Percentiles rank a stretch among this genome's conserved stretches.
Conservation (phyloP, 1,139 yeast genomes). For the Taphrina deformans region DNA sequence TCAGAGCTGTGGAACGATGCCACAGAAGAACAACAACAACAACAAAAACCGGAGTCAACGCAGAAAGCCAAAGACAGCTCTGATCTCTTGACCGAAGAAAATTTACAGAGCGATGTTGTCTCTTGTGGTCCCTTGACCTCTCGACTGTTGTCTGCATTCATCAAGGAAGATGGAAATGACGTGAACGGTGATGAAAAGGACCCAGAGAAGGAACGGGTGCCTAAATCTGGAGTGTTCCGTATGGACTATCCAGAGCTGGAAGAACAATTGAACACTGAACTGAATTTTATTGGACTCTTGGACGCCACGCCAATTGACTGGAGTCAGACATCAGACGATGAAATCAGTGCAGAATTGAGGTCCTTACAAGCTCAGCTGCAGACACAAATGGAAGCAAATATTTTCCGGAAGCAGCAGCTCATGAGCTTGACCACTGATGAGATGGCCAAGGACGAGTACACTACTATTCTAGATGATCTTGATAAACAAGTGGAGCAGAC, state of each 20-base stretch:
- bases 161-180: constrained; percentile 51
- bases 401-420: constrained; percentile 63
- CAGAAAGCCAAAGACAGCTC: constrained; percentile 52
- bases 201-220: constrained; percentile 40
- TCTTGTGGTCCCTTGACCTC: constrained; percentile 93
- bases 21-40: constrained; percentile 48
- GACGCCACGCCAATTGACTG: constrained; percentile 55
- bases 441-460: constrained; percentile 92
- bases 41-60: not conserved
- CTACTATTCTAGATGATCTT: constrained; percentile 83
- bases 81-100: constrained; percentile 60
- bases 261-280: constrained; percentile 80
- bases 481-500: constrained; percentile 97
- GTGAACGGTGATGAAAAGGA: constrained; percentile 44
- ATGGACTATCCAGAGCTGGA: constrained; percentile 78
- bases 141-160: constrained; percentile 76
- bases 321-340: constrained; percentile 86
- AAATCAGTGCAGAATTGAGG: constrained; percentile 81
- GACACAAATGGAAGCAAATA: constrained; percentile 62
- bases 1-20: constrained; percentile 85
- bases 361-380: constrained; percentile 67
- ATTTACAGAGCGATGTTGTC: constrained; percentile 67
- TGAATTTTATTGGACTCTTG: constrained; percentile 86
- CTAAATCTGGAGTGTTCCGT: constrained; percentile 9
- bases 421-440: constrained; percentile 82